These are phyloP conservation scores for Thinopyrum elongatum DNA, from an alignment of 176 grass and related monocot species.

Conservation along the genomic window DNA sequence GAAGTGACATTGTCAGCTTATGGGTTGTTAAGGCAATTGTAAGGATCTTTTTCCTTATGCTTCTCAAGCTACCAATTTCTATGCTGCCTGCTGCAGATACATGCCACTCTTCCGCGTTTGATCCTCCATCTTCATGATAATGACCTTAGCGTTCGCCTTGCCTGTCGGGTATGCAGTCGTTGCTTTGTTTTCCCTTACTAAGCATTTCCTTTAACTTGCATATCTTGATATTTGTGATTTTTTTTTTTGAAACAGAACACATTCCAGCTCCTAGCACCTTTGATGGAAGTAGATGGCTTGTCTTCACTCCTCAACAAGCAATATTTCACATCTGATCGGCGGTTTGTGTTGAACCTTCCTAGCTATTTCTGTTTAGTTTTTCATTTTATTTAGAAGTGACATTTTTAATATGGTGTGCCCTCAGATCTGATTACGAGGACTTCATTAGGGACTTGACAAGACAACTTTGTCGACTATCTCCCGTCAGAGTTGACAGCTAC, in stretches of 20 bases:
- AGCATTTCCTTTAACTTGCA: conserved; percentile 15
- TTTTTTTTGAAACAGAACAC: conserved; percentile 63
- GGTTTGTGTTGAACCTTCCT: conserved; percentile 57
- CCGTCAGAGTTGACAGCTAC: conserved; percentile 84
- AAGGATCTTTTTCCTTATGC: conserved; percentile 9
- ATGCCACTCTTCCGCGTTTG: conserved; percentile 62
- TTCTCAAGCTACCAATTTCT: not conserved
- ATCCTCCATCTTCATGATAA: conserved; percentile 66
- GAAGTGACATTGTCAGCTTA: conserved; percentile 26
- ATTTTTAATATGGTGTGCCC: conserved; percentile 15
- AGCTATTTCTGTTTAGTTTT: conserved; percentile 27
- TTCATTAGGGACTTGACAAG: conserved; percentile 91
- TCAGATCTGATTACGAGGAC: conserved; percentile 85
- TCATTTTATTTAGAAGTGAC: conserved; percentile 4
- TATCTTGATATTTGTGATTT: conserved; percentile 20
- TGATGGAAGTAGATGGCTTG: conserved; percentile 79
- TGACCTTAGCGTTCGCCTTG: conserved; percentile 65
- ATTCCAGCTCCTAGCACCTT: conserved; percentile 69
- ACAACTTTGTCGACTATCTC: conserved; percentile 69
- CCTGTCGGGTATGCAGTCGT: conserved; percentile 56
- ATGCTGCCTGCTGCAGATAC: conserved; percentile 34
- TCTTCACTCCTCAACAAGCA: conserved; percentile 70
- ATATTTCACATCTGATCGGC: conserved; percentile 82
- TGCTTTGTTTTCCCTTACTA: not conserved
- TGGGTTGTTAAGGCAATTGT: conserved; percentile 18